Evolutionary conservation across 352 stramenopile species (phyloP), one percentile per base, ranked within the genome.

Genomic region (Globisporangium acanthophoron): DNA sequence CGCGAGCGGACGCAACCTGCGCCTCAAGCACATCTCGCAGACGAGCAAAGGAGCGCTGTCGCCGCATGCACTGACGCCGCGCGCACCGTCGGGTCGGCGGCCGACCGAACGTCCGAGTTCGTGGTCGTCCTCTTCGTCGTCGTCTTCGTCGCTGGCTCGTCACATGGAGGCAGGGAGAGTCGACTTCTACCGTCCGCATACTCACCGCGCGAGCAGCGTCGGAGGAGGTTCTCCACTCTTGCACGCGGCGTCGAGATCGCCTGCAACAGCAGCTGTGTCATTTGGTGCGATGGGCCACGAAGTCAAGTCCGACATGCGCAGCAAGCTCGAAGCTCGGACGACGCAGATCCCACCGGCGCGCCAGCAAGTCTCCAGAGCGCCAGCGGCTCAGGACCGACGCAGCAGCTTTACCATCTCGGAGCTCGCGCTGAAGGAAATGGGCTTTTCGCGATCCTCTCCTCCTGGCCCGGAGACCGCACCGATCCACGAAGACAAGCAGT

Each of bases 391-490:
- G 37, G 71, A 86, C 24, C 65, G 76, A 43, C 74, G 78, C n/a
- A 81, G 71, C 52, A 88, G 78, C 46, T 88, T 87, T 49, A 80
- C 74, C 18, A 84, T 88, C 55, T 78, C 76, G 3, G 70, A 76
- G 29, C 67, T 74, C 48, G 70, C 67, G 1, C 52, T 86, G 37
- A 73, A 81, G 49, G 71, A 86, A 20, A 58, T 86, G 12, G 76
- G 76, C 2, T 63, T 73, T n/a, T 52, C 66, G 12, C 66, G 67
- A 0, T 72, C 67, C 12, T 6, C 56, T 49, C 64, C 64, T 0
- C 65, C 72, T 35, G 37, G 37, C 16, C 59, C 69, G 29, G 56
- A 67, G 50, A 68, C 21, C 47, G 65, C 6, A n/a, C 52, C 20
- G 15, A 67, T 45, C 11, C 48, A 16, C 9, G 66, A 40, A 50